phyloP scores from a whole-genome alignment of 2,329 filamentous ascomycete species.

The Tympanopsis confertula region DNA sequence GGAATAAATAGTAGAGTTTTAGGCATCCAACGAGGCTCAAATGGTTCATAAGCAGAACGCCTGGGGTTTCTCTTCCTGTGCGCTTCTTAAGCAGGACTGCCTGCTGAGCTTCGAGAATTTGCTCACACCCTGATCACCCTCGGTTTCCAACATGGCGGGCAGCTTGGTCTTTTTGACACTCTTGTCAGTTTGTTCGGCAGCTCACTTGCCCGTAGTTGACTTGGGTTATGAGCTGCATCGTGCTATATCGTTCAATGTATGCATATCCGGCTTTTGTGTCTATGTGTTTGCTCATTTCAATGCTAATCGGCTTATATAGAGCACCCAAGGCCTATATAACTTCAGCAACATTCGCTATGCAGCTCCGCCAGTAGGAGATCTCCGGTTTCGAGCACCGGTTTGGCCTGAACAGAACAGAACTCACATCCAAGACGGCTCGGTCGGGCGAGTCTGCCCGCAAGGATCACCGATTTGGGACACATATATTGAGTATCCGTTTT shows the following conservation, averaged over 20 bases:
- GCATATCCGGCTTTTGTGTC: neutral
- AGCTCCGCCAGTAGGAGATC: constrained; percentile 24
- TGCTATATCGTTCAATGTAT: neutral
- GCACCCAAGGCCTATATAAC: constrained; percentile 19
- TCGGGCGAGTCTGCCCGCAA: constrained; percentile 20
- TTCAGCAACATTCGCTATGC: constrained; percentile 32
- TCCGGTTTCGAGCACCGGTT: constrained; percentile 28
- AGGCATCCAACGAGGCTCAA: too few relatives aligned
- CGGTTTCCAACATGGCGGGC: too few relatives aligned
- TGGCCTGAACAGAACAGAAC: constrained; percentile 14
- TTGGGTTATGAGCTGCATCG: neutral
- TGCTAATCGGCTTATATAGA: constrained; percentile 6
- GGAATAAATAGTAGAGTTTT: too few relatives aligned
- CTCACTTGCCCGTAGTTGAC: neutral
- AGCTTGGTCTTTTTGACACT: too few relatives aligned
- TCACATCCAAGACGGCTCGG: constrained; percentile 16
- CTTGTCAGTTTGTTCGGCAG: neutral
- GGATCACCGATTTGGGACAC: constrained; percentile 12
- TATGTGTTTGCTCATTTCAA: neutral
- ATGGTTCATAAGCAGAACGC: too few relatives aligned
- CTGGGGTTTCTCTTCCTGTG: too few relatives aligned
- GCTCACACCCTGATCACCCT: too few relatives aligned
- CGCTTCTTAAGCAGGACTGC: too few relatives aligned
- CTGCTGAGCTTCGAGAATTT: too few relatives aligned
- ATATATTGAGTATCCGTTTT: constrained; percentile 7